Conservation (phyloP, 768 basidiomycete species). For the Astraeus odoratus region DNA sequence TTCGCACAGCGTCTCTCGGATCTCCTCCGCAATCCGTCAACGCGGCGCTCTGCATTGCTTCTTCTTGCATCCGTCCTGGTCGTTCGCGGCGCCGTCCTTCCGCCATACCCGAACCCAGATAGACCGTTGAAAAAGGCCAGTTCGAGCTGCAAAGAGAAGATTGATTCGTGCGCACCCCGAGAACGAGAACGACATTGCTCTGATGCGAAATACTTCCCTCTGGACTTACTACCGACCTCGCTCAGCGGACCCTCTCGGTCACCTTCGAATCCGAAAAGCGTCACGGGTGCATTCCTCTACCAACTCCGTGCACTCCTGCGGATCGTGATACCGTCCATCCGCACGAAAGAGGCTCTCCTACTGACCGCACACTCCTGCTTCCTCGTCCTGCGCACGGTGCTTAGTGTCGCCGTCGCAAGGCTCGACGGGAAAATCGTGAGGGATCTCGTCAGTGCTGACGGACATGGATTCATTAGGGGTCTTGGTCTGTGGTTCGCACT, state of each 20-base stretch:
- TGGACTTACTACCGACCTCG: conserved; percentile 32
- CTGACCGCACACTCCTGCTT: conserved; percentile 78
- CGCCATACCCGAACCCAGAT: conserved; percentile 23
- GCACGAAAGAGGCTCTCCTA: conserved; percentile 65
- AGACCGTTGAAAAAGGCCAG: conserved; percentile 45
- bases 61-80: conserved; percentile 42
- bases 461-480: conserved; percentile 73
- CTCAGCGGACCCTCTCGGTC: conserved; percentile 6
- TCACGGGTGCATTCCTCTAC: conserved; percentile 60
- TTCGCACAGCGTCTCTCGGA: background rate
- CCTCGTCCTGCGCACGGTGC: conserved; percentile 76
- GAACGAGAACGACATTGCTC: conserved; percentile 47
- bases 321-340: conserved; percentile 59
- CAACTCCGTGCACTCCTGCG: conserved; percentile 70
- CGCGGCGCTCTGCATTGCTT: conserved; percentile 31
- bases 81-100: conserved; percentile 38
- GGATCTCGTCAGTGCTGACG: conserved; percentile 84
- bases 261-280: conserved; percentile 46
- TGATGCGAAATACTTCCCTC: conserved; percentile 59
- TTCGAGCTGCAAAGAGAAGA: conserved; percentile 55
- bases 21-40: conserved; percentile 8
- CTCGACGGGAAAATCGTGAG: conserved; percentile 87
- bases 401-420: conserved; percentile 82
- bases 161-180: conserved; percentile 55
- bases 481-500: conserved; percentile 84